Conservation (phyloP, 331 rosid genomes). For the Arachis monticola region DNA sequence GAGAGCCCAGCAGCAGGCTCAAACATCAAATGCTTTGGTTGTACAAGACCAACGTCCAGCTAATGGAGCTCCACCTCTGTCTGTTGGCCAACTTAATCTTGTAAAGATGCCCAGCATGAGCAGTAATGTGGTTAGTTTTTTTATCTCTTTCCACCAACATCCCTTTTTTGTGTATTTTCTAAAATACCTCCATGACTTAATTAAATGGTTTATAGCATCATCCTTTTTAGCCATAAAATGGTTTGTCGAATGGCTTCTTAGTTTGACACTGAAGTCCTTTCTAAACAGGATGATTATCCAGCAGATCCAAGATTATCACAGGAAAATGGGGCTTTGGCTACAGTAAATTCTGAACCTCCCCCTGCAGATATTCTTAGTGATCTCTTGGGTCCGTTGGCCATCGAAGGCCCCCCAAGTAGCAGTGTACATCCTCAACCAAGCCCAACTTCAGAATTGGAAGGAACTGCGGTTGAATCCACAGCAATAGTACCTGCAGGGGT, state of each 20-base stretch:
- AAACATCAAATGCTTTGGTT: conserved; percentile 82
- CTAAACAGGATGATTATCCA: conserved; percentile 68
- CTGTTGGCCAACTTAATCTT: conserved; percentile 69
- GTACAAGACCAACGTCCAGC: conserved; percentile 28
- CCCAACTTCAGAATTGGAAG: conserved; percentile 59
- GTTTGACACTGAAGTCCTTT: conserved; percentile 30
- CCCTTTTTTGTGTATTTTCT: neutral
- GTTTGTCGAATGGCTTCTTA: conserved; percentile 18
- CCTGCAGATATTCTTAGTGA: conserved; percentile 78
- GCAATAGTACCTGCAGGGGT: conserved; percentile 93
- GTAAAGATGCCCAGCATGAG: conserved; percentile 76
- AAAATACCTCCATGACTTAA: conserved; percentile 6
- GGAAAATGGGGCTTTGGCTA: conserved; percentile 74
- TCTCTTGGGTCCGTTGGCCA: conserved; percentile 93
- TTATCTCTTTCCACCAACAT: neutral
- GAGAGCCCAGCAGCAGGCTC: too few species aligned
- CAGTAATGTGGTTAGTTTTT: conserved; percentile 60
- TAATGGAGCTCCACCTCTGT: conserved; percentile 49
- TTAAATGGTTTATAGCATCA: neutral
- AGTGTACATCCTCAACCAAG: conserved; percentile 49
- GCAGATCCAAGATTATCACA: conserved; percentile 54
- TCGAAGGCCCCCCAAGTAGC: conserved; percentile 83
- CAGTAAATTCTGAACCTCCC: conserved; percentile 63
- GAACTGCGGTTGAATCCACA: conserved; percentile 59
- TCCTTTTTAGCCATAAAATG: conserved; percentile 17